Evolutionary conservation across 208 protist genomes (phyloP), one percentile per base, ranked within the genome.

Genomic region (Trypanosoma platydactyli): DNA sequence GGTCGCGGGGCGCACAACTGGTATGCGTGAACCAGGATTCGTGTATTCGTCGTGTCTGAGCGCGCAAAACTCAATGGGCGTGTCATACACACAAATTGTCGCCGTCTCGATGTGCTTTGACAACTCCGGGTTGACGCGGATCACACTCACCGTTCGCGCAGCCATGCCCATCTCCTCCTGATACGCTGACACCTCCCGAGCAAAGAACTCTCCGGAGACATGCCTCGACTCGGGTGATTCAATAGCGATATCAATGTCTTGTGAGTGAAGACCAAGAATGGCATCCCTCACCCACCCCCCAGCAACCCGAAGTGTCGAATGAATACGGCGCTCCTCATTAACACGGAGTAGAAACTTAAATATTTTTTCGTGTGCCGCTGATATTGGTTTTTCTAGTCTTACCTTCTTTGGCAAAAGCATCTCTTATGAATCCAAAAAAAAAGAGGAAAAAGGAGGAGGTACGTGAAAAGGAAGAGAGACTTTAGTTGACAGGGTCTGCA

Each of bases 71-170:
- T 99, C 98, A n/a, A 97, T 89, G 4, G 76, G 79, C 16, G 94
- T 71, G 54, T 88, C 91, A 61, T 80, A 83, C 30, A 99, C 79
- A 20, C 83, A 86, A 6, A 98, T 81, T 2, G 92, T 97, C 12
- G 97, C 98, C 18, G 98, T 99, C 60, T 99, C 98, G 33, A 99
- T 92, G 77, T 99, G 98, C 82, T 99, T 99, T 0, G 95, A 98
- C 67, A 99, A 80, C 24, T 97, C 96, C 2, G 98, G 98, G 52
- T 99, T 99, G 9, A 83, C 71, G 20, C 96, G 76, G 57, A 99
- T 99, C 11, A 99, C 86, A 54, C 89, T 93, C 27, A 99, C 84
- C 0, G 81, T 91, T 67, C 81, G 80, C 16, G 68, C 65, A 9
- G 64, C 54, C 50, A 60, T 66, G 13, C 74, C 79, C 38, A 82